phyloP scores from a whole-genome alignment of 495 filamentous ascomycete species.

The Xylaria curta region DNA sequence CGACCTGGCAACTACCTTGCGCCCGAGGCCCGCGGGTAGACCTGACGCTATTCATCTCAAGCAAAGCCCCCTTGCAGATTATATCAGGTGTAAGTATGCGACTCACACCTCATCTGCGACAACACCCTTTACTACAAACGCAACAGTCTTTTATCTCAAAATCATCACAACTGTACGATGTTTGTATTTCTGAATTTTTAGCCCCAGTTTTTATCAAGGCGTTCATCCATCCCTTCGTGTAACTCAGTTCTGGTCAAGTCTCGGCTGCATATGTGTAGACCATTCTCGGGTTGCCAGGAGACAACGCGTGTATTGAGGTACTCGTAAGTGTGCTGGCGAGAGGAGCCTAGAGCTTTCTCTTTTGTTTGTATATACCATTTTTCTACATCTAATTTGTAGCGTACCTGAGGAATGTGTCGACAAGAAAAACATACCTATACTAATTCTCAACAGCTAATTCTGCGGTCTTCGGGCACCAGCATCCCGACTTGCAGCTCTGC shows the following conservation, averaged over 20 bases:
- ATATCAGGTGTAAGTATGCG: conserved; percentile 23
- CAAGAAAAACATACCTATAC: neutral
- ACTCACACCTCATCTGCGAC: neutral
- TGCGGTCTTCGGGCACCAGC: conserved; percentile 20
- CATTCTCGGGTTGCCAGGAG: conserved; percentile 1
- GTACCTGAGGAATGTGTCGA: neutral
- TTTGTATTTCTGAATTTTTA: neutral
- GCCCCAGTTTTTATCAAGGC: neutral
- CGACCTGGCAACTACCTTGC: conserved; percentile 10
- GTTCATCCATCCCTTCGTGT: neutral
- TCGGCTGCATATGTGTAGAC: neutral
- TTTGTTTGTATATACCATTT: neutral
- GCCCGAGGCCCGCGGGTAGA: conserved; percentile 20
- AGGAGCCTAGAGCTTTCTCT: neutral
- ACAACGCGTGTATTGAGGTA: neutral
- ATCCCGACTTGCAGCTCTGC: neutral
- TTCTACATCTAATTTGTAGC: neutral
- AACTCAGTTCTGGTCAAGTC: neutral
- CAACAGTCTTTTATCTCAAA: too few species aligned
- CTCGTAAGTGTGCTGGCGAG: neutral
- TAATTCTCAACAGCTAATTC: conserved; percentile 18
- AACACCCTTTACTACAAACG: neutral
- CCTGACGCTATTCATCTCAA: conserved; percentile 18
- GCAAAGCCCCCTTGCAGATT: conserved; percentile 11
- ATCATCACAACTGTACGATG: neutral